These are phyloP conservation scores for Solanum clarkiae DNA, from an alignment of 257 asterid genomes.

Conservation along the genomic window DNA sequence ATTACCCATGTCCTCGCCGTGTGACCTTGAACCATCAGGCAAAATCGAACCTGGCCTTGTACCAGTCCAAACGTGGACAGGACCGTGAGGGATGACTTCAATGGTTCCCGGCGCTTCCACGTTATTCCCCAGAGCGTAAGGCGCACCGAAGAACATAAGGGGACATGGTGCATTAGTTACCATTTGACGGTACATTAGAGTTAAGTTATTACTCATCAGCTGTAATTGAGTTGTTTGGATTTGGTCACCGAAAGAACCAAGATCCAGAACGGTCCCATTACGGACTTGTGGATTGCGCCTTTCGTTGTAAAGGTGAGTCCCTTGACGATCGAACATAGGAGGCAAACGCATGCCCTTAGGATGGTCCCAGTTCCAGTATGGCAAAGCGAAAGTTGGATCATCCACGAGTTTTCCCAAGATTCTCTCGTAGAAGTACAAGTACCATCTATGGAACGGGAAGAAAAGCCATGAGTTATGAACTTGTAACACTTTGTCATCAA, in stretches of 20 bases:
- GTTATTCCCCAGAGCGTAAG: not conserved
- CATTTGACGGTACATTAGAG: slow-evolving; percentile 9
- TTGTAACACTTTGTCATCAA: slow-evolving; percentile 1
- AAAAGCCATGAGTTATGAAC: slow-evolving; percentile 16
- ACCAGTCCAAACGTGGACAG: slow-evolving; percentile 3
- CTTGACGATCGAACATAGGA: not conserved
- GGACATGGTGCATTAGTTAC: not conserved
- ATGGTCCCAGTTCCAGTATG: slow-evolving; percentile 18
- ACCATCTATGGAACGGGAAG: slow-evolving; percentile 23
- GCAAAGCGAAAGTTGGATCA: slow-evolving; percentile 9
- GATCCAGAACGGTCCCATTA: not conserved
- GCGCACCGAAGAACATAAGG: not conserved
- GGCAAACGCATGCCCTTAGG: slow-evolving; percentile 14
- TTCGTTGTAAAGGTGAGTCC: not conserved
- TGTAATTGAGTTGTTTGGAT: not conserved
- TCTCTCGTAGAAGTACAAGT: slow-evolving; percentile 17
- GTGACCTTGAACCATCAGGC: not conserved
- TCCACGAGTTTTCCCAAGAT: slow-evolving; percentile 12
- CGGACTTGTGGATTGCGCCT: slow-evolving; percentile 1
- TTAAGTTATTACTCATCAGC: not conserved
- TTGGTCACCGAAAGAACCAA: not conserved
- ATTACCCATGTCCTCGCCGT: slow-evolving; percentile 3
- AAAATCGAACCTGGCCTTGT: not conserved
- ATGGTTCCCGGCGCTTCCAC: not conserved
- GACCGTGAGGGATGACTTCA: slow-evolving; percentile 7